A percentile compares a stretch with the other conserved stretches of the same genome.
These are phyloP conservation scores for Carpinus fangiana DNA, from an alignment of 306 rosid species.

Conservation along the genomic window DNA sequence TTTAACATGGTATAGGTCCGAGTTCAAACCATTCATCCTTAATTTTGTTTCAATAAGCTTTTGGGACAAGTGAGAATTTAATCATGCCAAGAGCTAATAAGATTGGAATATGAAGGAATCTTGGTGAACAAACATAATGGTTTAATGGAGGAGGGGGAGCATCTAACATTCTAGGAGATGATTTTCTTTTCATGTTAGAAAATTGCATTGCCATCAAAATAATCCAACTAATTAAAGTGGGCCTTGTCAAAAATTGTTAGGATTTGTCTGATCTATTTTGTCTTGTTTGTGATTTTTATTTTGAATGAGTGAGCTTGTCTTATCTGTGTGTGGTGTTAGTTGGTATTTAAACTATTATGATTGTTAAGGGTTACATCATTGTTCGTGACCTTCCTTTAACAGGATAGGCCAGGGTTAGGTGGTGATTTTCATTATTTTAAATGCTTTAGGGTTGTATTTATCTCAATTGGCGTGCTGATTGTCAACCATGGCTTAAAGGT, in stretches of 20 bases:
- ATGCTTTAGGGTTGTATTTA: background rate
- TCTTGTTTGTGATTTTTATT: slow-evolving; percentile 20
- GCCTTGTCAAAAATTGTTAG: slow-evolving; percentile 32
- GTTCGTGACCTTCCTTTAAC: background rate
- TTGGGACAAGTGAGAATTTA: no score
- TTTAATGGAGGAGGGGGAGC: slow-evolving; percentile 31
- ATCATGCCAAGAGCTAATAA: background rate
- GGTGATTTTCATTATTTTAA: background rate
- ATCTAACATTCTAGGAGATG: slow-evolving; percentile 25
- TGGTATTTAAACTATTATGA: background rate
- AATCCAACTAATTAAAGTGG: slow-evolving; percentile 32
- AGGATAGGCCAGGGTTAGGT: background rate
- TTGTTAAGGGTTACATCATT: background rate
- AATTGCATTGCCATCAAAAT: slow-evolving; percentile 23
- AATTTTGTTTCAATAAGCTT: no score
- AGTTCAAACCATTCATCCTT: no score
- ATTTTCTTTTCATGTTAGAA: slow-evolving; percentile 29
- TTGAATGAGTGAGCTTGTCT: background rate
- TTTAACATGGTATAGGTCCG: no score
- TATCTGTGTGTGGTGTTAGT: background rate
- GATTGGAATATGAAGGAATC: background rate
- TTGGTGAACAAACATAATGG: slow-evolving; percentile 8
- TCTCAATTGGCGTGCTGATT: background rate
- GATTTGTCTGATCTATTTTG: slow-evolving; percentile 40
- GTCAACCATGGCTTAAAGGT: background rate